Conservation (phyloP, 768 basidiomycete species). For the Mycena vitilis region DNA sequence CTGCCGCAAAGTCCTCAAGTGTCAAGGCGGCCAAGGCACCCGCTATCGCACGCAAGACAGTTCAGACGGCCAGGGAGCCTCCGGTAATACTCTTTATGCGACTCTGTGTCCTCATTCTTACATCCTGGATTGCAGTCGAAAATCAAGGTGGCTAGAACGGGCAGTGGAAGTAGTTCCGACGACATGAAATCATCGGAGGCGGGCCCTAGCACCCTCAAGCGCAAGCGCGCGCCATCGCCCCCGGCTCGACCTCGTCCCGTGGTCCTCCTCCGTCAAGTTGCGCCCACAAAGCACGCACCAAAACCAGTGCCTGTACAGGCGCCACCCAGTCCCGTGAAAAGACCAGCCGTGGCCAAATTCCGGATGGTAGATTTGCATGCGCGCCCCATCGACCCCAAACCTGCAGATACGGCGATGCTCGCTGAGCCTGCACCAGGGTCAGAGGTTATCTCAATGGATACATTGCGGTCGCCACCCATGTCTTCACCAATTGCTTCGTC, state of each 20-base stretch:
- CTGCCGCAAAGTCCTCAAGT: constrained; percentile 32
- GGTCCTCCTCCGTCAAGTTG: constrained; percentile 28
- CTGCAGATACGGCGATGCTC: neutral
- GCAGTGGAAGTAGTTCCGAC: constrained; percentile 28
- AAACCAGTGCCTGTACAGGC: constrained; percentile 13
- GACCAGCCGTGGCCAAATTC: constrained; percentile 29
- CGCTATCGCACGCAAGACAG: constrained; percentile 7
- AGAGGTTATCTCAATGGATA: neutral
- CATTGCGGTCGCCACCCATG: constrained; percentile 7
- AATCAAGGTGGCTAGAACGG: constrained; percentile 19
- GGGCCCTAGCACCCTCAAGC: constrained; percentile 47
- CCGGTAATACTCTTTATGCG: constrained; percentile 8
- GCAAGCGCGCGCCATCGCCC: constrained; percentile 51
- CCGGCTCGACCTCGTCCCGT: constrained; percentile 27
- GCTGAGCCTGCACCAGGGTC: neutral
- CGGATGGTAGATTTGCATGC: constrained; percentile 35
- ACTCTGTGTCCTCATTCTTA: neutral
- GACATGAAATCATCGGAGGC: constrained; percentile 26
- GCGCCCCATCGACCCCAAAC: constrained; percentile 6
- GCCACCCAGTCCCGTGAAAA: constrained; percentile 23
- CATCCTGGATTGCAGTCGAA: constrained; percentile 12
- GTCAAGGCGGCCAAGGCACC: constrained; percentile 20
- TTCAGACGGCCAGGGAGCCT: constrained; percentile 17
- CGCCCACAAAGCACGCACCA: constrained; percentile 27
- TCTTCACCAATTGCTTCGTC: constrained; percentile 11